These are phyloP conservation scores for Globisporangium heterothallicum DNA, from an alignment of 352 stramenopile species.

Conservation along the genomic window DNA sequence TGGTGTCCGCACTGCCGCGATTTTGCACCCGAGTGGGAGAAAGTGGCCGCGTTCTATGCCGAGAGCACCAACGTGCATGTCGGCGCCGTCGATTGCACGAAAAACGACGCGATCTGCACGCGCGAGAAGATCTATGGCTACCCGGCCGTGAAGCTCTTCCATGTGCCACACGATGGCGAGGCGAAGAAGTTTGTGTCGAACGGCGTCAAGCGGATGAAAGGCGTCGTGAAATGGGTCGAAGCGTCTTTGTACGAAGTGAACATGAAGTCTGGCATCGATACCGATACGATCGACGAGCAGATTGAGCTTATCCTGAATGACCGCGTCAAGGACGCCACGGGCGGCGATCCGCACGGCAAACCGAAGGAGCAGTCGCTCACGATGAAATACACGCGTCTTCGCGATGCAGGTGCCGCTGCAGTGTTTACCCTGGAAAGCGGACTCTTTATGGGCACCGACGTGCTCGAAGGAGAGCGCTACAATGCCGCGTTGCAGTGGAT, in stretches of 20 bases:
- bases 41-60: slow-evolving; percentile 62
- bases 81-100: slow-evolving; percentile 74
- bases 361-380: slow-evolving; percentile 41
- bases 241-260: slow-evolving; percentile 41
- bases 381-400: slow-evolving; percentile 63
- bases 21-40: slow-evolving; percentile 73
- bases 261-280: slow-evolving; percentile 44
- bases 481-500: slow-evolving; percentile 61
- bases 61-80: slow-evolving; percentile 47
- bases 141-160: slow-evolving; percentile 65
- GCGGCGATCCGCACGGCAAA: slow-evolving; percentile 15
- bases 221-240: slow-evolving; percentile 64
- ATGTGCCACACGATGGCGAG: slow-evolving; percentile 37
- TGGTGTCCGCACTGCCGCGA: slow-evolving; percentile 81
- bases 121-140: slow-evolving; percentile 59
- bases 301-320: slow-evolving; percentile 47
- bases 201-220: slow-evolving; percentile 27
- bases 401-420: slow-evolving; percentile 58
- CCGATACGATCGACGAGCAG: slow-evolving; percentile 38
- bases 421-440: slow-evolving; percentile 68
- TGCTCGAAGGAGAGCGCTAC: slow-evolving; percentile 63
- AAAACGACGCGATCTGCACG: slow-evolving; percentile 49
- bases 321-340: slow-evolving; percentile 15
- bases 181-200: slow-evolving; percentile 26
- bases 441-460: slow-evolving; percentile 59